Percentiles rank a stretch among this genome's conserved stretches.
Evolutionary conservation across 306 rosid species (phyloP).

Genomic region (Trifolium dubium): DNA sequence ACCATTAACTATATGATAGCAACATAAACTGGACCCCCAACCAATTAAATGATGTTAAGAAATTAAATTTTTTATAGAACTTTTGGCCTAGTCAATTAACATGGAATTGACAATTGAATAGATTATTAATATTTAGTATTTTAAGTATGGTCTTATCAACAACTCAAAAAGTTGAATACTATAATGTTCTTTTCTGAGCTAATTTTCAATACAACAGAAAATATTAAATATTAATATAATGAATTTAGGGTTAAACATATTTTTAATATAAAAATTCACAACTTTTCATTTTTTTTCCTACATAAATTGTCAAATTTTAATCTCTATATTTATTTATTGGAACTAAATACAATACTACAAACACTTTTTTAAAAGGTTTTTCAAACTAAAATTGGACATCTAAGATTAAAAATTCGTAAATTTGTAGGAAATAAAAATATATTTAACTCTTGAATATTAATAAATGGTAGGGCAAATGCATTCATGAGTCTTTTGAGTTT

Average conservation of each 20-base stretch:
- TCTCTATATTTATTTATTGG: no score
- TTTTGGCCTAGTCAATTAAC: background rate
- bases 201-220: background rate
- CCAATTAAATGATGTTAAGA: background rate
- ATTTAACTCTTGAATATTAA: background rate
- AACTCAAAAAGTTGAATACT: background rate
- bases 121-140: background rate
- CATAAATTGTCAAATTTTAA: no score
- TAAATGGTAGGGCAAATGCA: background rate
- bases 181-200: background rate
- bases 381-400: no score
- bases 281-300: no score
- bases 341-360: no score
- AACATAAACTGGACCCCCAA: conserved; percentile 8
- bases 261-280: no score
- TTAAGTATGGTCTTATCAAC: conserved; percentile 4
- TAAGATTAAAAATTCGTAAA: no score
- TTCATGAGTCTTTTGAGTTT: no score
- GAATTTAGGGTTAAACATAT: no score
- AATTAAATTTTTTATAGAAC: background rate
- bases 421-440: background rate
- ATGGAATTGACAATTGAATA: background rate
- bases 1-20: conserved; percentile 7
- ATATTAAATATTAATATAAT: no score
- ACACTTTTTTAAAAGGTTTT: no score